Percentiles rank a stretch among this genome's conserved stretches.
Conservation (phyloP, 2,329 filamentous ascomycete genomes). For the Colletotrichum tabaci region DNA sequence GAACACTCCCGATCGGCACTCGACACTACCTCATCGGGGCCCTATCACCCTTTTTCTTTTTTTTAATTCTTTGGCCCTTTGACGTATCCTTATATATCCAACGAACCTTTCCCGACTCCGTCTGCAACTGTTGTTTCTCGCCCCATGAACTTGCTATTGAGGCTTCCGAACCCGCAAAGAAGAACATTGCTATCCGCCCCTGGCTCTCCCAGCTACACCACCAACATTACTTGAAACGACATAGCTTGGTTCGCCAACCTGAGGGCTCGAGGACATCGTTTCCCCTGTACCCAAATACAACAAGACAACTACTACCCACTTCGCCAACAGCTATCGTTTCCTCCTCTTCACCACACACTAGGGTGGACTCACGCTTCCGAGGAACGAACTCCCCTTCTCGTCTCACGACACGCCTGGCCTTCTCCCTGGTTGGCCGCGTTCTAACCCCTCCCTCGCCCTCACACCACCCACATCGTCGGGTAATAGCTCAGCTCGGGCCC, state of each 20-base stretch:
- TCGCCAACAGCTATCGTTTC: neutral
- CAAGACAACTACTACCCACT: conserved; percentile 2
- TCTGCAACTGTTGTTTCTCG: conserved; percentile 22
- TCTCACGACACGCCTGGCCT: conserved; percentile 16
- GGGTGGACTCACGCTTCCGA: conserved; percentile 15
- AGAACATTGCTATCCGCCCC: conserved; percentile 42
- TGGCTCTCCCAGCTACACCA: conserved; percentile 45
- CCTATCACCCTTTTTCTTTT: conserved; percentile 27
- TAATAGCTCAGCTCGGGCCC: conserved; percentile 25
- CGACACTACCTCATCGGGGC: conserved; percentile 32
- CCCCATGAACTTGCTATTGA: conserved; percentile 61
- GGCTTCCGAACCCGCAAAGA: conserved; percentile 44
- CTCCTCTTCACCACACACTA: conserved; percentile 14
- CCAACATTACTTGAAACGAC: conserved; percentile 29
- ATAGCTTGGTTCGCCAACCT: conserved; percentile 5
- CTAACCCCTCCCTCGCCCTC: conserved; percentile 12
- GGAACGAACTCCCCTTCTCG: neutral
- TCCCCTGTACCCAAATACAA: conserved; percentile 13
- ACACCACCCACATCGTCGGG: conserved; percentile 24
- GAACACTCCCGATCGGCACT: conserved; percentile 34
- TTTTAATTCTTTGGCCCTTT: conserved; percentile 11
- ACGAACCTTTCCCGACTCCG: conserved; percentile 33
- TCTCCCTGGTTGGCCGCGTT: conserved; percentile 19
- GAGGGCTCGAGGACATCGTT: conserved; percentile 4
- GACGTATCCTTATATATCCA: conserved; percentile 37